phyloP scores from a whole-genome alignment of 352 stramenopile genomes.

The Phytophthora constricta region DNA sequence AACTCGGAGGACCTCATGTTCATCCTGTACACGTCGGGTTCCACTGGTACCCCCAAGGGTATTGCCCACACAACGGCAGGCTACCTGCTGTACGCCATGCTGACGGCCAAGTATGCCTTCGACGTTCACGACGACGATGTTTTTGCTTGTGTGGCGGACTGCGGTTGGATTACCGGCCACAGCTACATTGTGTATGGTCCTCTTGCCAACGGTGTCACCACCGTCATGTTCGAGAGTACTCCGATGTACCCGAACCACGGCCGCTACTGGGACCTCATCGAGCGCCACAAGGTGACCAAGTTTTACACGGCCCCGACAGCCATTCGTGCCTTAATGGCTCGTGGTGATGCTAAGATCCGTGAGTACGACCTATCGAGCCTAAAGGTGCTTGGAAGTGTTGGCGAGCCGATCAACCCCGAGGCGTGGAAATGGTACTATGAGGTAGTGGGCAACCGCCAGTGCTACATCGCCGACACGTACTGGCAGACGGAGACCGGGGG shows the following conservation, averaged over 20 bases:
- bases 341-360: conserved; percentile 89
- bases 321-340: conserved; percentile 97
- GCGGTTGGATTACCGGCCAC: conserved; percentile 97
- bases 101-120: conserved; percentile 95
- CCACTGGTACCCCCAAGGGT: conserved; percentile 95
- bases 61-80: conserved; percentile 95
- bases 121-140: conserved; percentile 93
- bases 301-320: conserved; percentile 95
- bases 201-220: conserved; percentile 95
- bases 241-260: conserved; percentile 95
- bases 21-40: conserved; percentile 98
- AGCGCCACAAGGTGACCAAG: conserved; percentile 97
- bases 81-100: conserved; percentile 94
- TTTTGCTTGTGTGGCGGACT: conserved; percentile 95
- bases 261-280: conserved; percentile 97
- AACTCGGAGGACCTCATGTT: conserved; percentile 96
- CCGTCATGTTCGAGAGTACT: conserved; percentile 98
- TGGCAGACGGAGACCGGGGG: conserved; percentile 98
- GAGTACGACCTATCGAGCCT: conserved; percentile 78
- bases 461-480: conserved; percentile 96
- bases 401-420: conserved; percentile 98
- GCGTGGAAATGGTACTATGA: conserved; percentile 97
- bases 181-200: conserved; percentile 98
- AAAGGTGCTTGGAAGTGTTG: conserved; percentile 95
- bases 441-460: conserved; percentile 83